Percentiles rank a stretch among this genome's conserved stretches.
These are phyloP conservation scores for Ceratocystis lukuohia DNA, from an alignment of 2,329 filamentous ascomycete genomes.

Conservation along the genomic window DNA sequence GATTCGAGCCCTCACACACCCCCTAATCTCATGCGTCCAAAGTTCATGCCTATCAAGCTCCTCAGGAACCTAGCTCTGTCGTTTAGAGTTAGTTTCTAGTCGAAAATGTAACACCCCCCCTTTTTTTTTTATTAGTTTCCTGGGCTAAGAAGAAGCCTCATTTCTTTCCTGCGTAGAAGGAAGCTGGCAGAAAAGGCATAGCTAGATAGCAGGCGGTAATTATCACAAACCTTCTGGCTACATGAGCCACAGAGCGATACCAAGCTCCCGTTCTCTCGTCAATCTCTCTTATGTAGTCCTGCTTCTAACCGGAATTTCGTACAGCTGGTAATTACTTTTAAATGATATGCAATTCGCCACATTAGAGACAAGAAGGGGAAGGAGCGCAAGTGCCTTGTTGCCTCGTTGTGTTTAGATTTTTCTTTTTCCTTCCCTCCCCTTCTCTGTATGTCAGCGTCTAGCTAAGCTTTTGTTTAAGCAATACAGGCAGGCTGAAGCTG, in stretches of 20 bases:
- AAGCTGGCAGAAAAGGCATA: too few relatives aligned
- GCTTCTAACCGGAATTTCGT: background rate
- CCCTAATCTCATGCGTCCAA: conserved; percentile 1
- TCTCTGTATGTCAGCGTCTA: background rate
- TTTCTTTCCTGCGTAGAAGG: too few relatives aligned
- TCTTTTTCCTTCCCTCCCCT: background rate
- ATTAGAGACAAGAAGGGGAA: background rate
- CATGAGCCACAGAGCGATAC: background rate
- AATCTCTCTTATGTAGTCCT: background rate
- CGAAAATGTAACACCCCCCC: background rate
- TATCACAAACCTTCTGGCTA: too few relatives aligned
- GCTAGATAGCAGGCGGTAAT: too few relatives aligned
- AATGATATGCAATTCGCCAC: background rate
- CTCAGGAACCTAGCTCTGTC: background rate
- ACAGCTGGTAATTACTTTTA: background rate
- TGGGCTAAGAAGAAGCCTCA: background rate
- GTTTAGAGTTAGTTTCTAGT: conserved; percentile 1
- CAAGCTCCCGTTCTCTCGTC: background rate
- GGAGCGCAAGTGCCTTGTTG: background rate
- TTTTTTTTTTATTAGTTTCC: background rate
- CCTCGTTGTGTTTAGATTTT: background rate
- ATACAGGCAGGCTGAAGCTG: background rate
- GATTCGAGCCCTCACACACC: background rate
- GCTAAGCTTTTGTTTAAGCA: background rate
- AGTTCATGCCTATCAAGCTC: conserved; percentile 3